Percentiles rank a stretch among this genome's conserved stretches.
These are phyloP conservation scores for Boletus bicolor DNA, from an alignment of 768 basidiomycete species.

Conservation along the genomic window DNA sequence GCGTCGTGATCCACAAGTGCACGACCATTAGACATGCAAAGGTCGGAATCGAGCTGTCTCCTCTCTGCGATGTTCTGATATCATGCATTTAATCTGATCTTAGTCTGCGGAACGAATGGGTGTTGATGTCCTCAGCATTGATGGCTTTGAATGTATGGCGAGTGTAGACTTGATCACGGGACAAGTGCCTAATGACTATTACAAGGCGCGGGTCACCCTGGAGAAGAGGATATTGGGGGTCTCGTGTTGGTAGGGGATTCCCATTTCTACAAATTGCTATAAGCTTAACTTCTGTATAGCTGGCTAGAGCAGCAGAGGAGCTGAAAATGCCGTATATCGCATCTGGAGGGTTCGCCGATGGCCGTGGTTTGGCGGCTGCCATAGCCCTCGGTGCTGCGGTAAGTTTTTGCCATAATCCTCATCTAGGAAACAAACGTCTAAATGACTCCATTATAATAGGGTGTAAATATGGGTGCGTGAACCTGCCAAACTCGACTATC, in stretches of 20 bases:
- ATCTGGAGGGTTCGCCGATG: constrained; percentile 88
- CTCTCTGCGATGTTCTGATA: constrained; percentile 9
- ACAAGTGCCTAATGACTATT: constrained; percentile 5
- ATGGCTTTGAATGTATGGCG: constrained; percentile 81
- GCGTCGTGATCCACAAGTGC: constrained; percentile 88
- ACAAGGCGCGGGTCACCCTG: constrained; percentile 90
- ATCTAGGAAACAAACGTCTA: background rate
- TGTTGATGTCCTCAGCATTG: constrained; percentile 86
- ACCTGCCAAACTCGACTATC: background rate
- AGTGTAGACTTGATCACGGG: background rate
- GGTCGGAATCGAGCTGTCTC: constrained; percentile 35
- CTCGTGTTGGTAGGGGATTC: constrained; percentile 61
- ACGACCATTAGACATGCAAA: constrained; percentile 84
- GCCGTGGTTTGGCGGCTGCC: constrained; percentile 77
- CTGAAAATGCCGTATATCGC: constrained; percentile 84
- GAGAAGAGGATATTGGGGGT: constrained; percentile 90
- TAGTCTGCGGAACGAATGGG: constrained; percentile 69
- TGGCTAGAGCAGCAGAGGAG: constrained; percentile 84
- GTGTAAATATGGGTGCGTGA: constrained; percentile 72
- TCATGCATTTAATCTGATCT: background rate
- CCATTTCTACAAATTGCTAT: background rate
- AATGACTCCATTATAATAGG: constrained; percentile 40
- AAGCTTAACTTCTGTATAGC: constrained; percentile 38
- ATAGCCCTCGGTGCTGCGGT: constrained; percentile 79
- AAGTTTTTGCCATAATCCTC: constrained; percentile 28